A percentile compares a stretch with the other conserved stretches of the same genome.
Evolutionary conservation across 2,329 filamentous ascomycete genomes (phyloP).

Genomic region (Cercospora canescens): DNA sequence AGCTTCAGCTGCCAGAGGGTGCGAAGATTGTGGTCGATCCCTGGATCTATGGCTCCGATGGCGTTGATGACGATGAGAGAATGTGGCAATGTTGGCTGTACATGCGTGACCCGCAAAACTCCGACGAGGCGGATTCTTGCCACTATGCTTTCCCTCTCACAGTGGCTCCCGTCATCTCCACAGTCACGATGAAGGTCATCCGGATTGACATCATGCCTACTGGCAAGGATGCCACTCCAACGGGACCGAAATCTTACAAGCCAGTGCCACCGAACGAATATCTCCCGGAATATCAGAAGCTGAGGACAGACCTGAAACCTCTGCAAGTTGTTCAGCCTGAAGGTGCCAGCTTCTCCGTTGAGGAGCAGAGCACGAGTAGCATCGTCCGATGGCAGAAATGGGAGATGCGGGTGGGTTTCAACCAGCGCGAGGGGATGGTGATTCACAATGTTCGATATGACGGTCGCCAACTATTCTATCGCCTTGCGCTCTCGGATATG

Average conservation of each 20-base stretch:
- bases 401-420: slow-evolving; percentile 62
- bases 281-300: slow-evolving; percentile 55
- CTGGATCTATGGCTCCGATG: slow-evolving; percentile 68
- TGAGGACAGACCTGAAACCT: slow-evolving; percentile 57
- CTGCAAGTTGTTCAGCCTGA: slow-evolving; percentile 72
- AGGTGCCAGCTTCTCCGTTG: slow-evolving; percentile 64
- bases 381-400: slow-evolving; percentile 63
- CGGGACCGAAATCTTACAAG: slow-evolving; percentile 58
- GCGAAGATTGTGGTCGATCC: slow-evolving; percentile 59
- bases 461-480: slow-evolving; percentile 64
- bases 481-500: slow-evolving; percentile 68
- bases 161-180: slow-evolving; percentile 68
- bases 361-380: slow-evolving; percentile 52
- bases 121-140: slow-evolving; percentile 61
- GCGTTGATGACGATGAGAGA: slow-evolving; percentile 44
- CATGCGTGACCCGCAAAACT: slow-evolving; percentile 62
- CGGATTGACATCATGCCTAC: slow-evolving; percentile 70
- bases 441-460: slow-evolving; percentile 60
- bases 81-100: slow-evolving; percentile 63
- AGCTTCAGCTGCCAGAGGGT: slow-evolving; percentile 59
- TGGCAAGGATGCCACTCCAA: slow-evolving; percentile 61
- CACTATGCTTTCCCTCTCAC: slow-evolving; percentile 68
- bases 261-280: slow-evolving; percentile 64
- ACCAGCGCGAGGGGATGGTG: slow-evolving; percentile 65
- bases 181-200: slow-evolving; percentile 60